Percentiles rank a stretch among this genome's conserved stretches.
Conservation (phyloP, 73 alveolate genomes). For the Paramecium bursaria region DNA sequence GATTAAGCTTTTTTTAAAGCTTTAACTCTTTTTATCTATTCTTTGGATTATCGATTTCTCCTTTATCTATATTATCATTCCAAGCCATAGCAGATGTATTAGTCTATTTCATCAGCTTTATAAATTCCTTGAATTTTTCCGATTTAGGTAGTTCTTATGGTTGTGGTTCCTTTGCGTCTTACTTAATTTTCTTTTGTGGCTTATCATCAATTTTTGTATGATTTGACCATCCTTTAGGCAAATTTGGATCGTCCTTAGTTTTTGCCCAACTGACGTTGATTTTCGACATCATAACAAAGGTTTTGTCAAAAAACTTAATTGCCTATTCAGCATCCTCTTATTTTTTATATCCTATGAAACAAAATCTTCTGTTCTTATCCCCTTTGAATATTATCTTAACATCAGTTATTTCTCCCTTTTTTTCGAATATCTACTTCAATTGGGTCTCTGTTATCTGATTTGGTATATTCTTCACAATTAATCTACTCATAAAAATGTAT, state of each 20-base stretch:
- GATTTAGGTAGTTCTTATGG: not conserved
- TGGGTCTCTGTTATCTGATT: constrained; percentile 6
- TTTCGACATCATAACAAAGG: constrained; percentile 31
- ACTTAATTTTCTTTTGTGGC: constrained; percentile 7
- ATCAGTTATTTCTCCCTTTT: constrained; percentile 43
- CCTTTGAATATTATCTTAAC: constrained; percentile 36
- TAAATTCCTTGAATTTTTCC: constrained; percentile 19
- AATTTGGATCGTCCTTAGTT: not conserved
- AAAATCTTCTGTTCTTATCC: constrained; percentile 56
- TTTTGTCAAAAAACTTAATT: constrained; percentile 4
- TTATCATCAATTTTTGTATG: constrained; percentile 34
- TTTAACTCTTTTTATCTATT: constrained; percentile 1
- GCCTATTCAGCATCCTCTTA: constrained; percentile 11
- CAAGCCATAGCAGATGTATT: constrained; percentile 14
- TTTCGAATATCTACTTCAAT: constrained; percentile 9
- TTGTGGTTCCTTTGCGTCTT: constrained; percentile 13
- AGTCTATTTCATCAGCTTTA: constrained; percentile 1
- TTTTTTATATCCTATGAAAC: constrained; percentile 61
- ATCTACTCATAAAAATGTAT: constrained; percentile 43
- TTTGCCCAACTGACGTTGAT: constrained; percentile 22
- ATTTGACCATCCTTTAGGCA: constrained; percentile 39
- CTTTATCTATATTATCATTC: not conserved
- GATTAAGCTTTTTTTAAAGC: not conserved
- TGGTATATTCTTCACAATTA: constrained; percentile 42
- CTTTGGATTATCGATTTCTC: not conserved